These are phyloP conservation scores for Arabidopsis suecica DNA, from an alignment of 345 rosid species.

Conservation along the genomic window DNA sequence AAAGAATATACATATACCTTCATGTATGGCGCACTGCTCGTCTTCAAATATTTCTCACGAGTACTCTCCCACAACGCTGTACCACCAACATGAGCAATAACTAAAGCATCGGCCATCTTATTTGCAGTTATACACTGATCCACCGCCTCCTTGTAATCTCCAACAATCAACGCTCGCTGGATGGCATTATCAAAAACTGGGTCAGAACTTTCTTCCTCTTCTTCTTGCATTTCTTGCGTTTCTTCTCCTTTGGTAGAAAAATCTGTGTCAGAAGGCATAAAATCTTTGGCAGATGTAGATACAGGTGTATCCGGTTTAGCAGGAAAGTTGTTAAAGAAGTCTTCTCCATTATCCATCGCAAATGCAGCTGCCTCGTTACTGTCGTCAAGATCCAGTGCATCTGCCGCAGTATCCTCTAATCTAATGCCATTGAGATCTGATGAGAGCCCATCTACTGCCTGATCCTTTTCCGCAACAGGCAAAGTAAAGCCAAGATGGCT, in stretches of 20 bases:
- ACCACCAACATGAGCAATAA: conserved; percentile 97
- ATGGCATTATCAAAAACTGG: conserved; percentile 80
- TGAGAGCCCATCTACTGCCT: conserved; percentile 52
- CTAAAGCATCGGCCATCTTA: conserved; percentile 95
- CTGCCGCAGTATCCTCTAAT: conserved; percentile 58
- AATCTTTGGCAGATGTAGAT: conserved; percentile 52
- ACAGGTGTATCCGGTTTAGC: conserved; percentile 83
- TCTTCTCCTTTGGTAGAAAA: conserved; percentile 47
- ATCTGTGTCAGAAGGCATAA: conserved; percentile 51
- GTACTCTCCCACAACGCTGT: conserved; percentile 88
- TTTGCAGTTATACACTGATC: conserved; percentile 80
- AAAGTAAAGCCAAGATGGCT: conserved; percentile 89
- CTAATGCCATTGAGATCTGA: conserved; percentile 59
- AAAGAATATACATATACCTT: conserved; percentile 54
- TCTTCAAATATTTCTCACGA: conserved; percentile 82
- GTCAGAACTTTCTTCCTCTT: conserved; percentile 67
- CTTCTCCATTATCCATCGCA: conserved; percentile 87
- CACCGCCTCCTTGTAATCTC: conserved; percentile 95
- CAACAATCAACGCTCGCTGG: conserved; percentile 92
- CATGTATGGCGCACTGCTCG: conserved; percentile 74
- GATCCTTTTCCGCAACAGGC: conserved; percentile 62
- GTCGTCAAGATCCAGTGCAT: conserved; percentile 48
- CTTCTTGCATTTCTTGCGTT: conserved; percentile 55
- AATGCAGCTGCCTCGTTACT: conserved; percentile 55
- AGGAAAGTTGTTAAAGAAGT: conserved; percentile 94